Evolutionary conservation across 148 eudicot genomes (phyloP).

Genomic region (Cornus controversa): DNA sequence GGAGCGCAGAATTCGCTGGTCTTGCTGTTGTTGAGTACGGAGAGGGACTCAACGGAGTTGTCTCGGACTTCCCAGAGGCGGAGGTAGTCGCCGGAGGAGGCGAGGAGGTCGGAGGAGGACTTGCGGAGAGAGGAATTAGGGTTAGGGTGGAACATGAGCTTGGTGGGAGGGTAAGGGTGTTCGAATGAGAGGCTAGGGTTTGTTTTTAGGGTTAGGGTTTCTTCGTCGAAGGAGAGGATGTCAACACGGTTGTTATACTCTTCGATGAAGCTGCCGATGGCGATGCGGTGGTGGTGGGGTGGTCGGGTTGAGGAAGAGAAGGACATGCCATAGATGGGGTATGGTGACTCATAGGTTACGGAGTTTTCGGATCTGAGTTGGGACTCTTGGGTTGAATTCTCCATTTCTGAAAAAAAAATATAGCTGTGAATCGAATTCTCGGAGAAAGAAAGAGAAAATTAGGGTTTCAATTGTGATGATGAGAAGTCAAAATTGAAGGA

Average conservation of each 20-base stretch:
- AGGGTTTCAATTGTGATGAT: background rate
- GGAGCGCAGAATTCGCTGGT: constrained; percentile 87
- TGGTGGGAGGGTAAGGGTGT: constrained; percentile 90
- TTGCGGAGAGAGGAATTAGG: constrained; percentile 28
- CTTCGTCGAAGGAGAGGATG: constrained; percentile 59
- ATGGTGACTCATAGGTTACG: constrained; percentile 58
- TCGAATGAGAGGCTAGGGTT: constrained; percentile 66
- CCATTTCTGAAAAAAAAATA: constrained; percentile 25
- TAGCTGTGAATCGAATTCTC: background rate
- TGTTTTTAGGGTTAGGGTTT: constrained; percentile 49
- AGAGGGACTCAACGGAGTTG: constrained; percentile 35
- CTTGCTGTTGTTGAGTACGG: constrained; percentile 71
- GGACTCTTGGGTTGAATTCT: constrained; percentile 46
- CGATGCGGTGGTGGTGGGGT: constrained; percentile 44
- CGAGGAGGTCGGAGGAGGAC: constrained; percentile 39
- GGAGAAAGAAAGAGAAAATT: background rate
- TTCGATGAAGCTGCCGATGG: constrained; percentile 85
- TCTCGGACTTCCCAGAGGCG: constrained; percentile 51
- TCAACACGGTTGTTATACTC: constrained; percentile 76
- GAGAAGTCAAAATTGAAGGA: too few species aligned
- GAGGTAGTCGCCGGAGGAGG: constrained; percentile 76
- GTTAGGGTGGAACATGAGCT: constrained; percentile 77
- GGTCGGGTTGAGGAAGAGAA: constrained; percentile 38
- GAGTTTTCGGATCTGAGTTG: constrained; percentile 31
- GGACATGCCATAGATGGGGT: constrained; percentile 80